Conservation (phyloP, 805 yeast species). For the Kurtzmaniella fragi region DNA sequence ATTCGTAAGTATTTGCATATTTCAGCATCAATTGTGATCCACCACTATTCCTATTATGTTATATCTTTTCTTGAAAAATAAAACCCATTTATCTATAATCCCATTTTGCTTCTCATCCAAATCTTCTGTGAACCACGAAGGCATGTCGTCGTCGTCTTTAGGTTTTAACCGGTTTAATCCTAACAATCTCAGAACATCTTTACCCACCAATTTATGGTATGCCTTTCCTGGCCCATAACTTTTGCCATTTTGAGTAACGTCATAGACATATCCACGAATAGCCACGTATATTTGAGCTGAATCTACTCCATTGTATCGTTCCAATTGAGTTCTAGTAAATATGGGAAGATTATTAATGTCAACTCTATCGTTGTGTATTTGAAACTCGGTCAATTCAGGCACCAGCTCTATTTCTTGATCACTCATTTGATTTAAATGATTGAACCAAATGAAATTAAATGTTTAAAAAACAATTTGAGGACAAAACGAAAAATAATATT, state of each 20-base stretch:
- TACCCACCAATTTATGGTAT: slow-evolving; percentile 68
- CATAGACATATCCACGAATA: slow-evolving; percentile 73
- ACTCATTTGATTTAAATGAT: too few relatives aligned
- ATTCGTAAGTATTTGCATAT: background rate
- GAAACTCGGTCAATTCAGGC: slow-evolving; percentile 13
- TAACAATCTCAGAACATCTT: slow-evolving; percentile 71
- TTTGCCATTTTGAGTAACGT: slow-evolving; percentile 59
- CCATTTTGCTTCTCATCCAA: slow-evolving; percentile 56
- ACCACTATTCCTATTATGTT: slow-evolving; percentile 33
- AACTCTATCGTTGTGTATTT: slow-evolving; percentile 24
- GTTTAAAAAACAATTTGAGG: too few relatives aligned
- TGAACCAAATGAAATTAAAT: too few relatives aligned
- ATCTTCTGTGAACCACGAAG: slow-evolving; percentile 45
- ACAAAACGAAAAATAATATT: too few relatives aligned
- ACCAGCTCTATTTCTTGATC: too few relatives aligned
- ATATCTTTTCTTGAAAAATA: slow-evolving; percentile 49
- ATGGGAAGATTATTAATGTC: slow-evolving; percentile 26
- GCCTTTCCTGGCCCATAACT: slow-evolving; percentile 77
- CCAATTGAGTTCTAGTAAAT: slow-evolving; percentile 28
- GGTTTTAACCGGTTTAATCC: slow-evolving; percentile 51
- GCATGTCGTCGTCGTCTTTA: slow-evolving; percentile 8
- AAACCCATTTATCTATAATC: slow-evolving; percentile 71
- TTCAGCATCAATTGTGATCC: slow-evolving; percentile 19
- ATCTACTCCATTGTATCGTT: slow-evolving; percentile 26
- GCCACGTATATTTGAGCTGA: slow-evolving; percentile 56